A percentile compares a stretch with the other conserved stretches of the same genome.
Evolutionary conservation across 345 rosid species (phyloP).

Genomic region (Arabidopsis suecica): DNA sequence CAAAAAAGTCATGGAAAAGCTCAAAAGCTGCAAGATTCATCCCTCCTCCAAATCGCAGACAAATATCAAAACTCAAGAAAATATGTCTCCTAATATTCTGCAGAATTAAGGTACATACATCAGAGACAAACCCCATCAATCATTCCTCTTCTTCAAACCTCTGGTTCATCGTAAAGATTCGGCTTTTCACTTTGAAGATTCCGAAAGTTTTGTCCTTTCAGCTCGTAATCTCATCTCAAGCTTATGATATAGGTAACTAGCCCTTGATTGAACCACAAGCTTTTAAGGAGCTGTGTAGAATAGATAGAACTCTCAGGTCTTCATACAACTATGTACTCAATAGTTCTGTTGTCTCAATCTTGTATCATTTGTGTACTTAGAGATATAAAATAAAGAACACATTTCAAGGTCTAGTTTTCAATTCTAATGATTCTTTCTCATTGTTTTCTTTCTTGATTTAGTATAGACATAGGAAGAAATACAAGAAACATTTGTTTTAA

Average conservation of each 20-base stretch:
- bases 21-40: slow-evolving; percentile 43
- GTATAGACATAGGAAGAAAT: not conserved
- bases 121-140: slow-evolving; percentile 6
- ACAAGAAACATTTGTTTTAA: not conserved
- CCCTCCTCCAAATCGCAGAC: slow-evolving; percentile 39
- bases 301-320: slow-evolving; percentile 24
- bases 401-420: not conserved
- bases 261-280: slow-evolving; percentile 16
- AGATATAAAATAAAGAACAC: not conserved
- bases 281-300: slow-evolving; percentile 29
- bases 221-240: slow-evolving; percentile 24
- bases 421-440: not conserved
- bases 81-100: slow-evolving; percentile 74
- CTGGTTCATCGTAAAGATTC: slow-evolving; percentile 22
- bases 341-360: slow-evolving; percentile 26
- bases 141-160: slow-evolving; percentile 10
- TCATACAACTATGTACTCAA: slow-evolving; percentile 35
- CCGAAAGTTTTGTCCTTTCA: slow-evolving; percentile 16
- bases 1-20: slow-evolving; percentile 46
- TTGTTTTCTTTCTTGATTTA: slow-evolving; percentile 15
- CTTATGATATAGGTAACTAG: slow-evolving; percentile 25
- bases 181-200: slow-evolving; percentile 35
- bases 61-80: slow-evolving; percentile 59
- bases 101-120: slow-evolving; percentile 9
- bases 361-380: slow-evolving; percentile 28